A percentile compares a stretch with the other conserved stretches of the same genome.
These are phyloP conservation scores for Chamaecyparis obtusa DNA, from an alignment of 75 land plant species.

Conservation along the genomic window DNA sequence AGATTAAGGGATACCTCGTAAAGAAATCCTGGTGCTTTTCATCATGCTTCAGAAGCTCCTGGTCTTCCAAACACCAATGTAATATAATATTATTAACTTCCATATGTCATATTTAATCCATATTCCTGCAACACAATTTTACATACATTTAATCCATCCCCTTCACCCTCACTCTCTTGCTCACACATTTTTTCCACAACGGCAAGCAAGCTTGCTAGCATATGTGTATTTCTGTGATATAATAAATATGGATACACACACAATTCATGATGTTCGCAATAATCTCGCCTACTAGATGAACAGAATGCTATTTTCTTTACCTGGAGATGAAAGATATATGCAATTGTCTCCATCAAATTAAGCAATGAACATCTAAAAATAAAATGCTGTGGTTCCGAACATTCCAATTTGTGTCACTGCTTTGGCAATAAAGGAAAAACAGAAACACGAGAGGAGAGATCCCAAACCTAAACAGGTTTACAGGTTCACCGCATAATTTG, in stretches of 20 bases:
- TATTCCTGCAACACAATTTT: neutral
- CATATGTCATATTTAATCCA: neutral
- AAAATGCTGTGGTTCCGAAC: neutral
- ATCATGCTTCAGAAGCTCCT: neutral
- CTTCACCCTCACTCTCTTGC: neutral
- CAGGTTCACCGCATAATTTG: conserved; percentile 1
- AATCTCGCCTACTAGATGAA: neutral
- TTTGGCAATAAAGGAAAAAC: neutral
- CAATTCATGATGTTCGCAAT: neutral
- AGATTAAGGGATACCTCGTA: neutral
- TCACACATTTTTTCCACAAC: neutral
- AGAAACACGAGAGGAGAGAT: neutral
- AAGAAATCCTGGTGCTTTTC: neutral
- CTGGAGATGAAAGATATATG: neutral
- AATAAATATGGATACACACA: neutral
- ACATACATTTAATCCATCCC: no score
- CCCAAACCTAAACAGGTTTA: neutral
- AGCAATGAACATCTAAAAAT: neutral
- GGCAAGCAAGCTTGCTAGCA: neutral
- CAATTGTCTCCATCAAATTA: neutral
- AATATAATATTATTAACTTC: neutral
- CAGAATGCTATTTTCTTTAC: neutral
- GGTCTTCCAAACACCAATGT: neutral
- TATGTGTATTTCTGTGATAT: neutral
- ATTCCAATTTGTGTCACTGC: neutral